Conservation (phyloP, 176 grass and related monocot genomes). For the Avena sativa region DNA sequence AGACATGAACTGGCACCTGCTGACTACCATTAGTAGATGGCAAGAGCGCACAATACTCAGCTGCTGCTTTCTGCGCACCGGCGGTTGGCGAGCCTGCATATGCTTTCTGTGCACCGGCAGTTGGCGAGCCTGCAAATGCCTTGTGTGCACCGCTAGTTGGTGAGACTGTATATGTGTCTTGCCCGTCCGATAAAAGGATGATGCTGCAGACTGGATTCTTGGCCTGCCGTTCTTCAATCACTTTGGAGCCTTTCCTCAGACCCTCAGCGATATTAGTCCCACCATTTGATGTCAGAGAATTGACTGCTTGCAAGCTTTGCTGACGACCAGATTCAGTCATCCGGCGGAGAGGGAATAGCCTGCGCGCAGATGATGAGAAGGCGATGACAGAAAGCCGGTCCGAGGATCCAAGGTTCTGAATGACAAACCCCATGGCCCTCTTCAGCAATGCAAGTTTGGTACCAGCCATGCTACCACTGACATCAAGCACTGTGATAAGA, state of each 20-base stretch:
- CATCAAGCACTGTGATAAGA: conserved; percentile 94
- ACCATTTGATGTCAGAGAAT: conserved; percentile 73
- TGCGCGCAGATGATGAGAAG: conserved; percentile 87
- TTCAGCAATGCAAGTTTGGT: conserved; percentile 93
- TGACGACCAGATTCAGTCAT: conserved; percentile 83
- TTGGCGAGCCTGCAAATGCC: not conserved
- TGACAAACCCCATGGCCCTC: conserved; percentile 97
- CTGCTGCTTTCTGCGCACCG: conserved; percentile 25
- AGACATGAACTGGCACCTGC: conserved; percentile 84
- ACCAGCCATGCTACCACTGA: conserved; percentile 94
- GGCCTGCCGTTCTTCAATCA: conserved; percentile 79
- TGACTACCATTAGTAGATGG: conserved; percentile 57
- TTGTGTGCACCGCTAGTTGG: conserved; percentile 63
- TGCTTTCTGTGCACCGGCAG: conserved; percentile 22
- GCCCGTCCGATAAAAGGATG: conserved; percentile 90
- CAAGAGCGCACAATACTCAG: conserved; percentile 68
- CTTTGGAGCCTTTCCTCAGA: conserved; percentile 91
- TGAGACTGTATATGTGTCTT: conserved; percentile 78
- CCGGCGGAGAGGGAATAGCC: conserved; percentile 80
- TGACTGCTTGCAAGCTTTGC: conserved; percentile 77
- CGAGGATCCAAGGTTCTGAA: conserved; percentile 84
- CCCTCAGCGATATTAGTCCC: conserved; percentile 94
- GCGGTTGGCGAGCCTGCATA: not conserved
- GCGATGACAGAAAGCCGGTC: conserved; percentile 84
- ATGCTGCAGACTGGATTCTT: conserved; percentile 96